These are phyloP conservation scores for Quercus ilex DNA, from an alignment of 306 rosid genomes.

Conservation along the genomic window DNA sequence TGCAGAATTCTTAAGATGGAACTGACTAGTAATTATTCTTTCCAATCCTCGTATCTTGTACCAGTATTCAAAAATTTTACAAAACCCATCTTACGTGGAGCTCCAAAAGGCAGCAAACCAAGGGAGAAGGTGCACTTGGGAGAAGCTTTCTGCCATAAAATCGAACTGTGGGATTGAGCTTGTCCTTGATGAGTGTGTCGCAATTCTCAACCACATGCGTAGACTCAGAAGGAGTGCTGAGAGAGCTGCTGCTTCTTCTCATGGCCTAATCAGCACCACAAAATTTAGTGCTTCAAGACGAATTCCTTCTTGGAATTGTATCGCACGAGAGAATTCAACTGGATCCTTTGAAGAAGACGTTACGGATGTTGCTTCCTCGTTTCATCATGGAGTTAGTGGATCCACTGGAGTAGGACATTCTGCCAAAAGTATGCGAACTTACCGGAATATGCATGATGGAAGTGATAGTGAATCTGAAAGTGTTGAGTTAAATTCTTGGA, in stretches of 20 bases:
- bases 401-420: slow-evolving; percentile 32
- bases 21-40: slow-evolving; percentile 20
- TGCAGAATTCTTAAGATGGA: neutral
- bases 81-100: slow-evolving; percentile 79
- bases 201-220: slow-evolving; percentile 88
- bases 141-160: slow-evolving; percentile 93
- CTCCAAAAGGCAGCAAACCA: slow-evolving; percentile 98
- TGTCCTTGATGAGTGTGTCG: slow-evolving; percentile 85
- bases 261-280: slow-evolving; percentile 45
- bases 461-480: slow-evolving; percentile 84
- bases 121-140: slow-evolving; percentile 98
- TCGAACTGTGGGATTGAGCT: slow-evolving; percentile 95
- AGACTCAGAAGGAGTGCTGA: slow-evolving; percentile 70
- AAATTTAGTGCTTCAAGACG: slow-evolving; percentile 76
- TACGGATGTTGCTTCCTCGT: slow-evolving; percentile 43
- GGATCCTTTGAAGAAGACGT: slow-evolving; percentile 78
- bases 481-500: slow-evolving; percentile 65
- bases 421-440: slow-evolving; percentile 41
- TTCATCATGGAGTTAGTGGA: slow-evolving; percentile 48
- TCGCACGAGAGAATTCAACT: slow-evolving; percentile 89
- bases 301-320: slow-evolving; percentile 97
- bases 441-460: slow-evolving; percentile 50
- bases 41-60: neutral
- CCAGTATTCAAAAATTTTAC: slow-evolving; percentile 87
- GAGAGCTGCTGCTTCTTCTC: slow-evolving; percentile 78